Evolutionary conservation across 2,329 filamentous ascomycete genomes (phyloP).

Genomic region (Beauveria pseudobassiana): DNA sequence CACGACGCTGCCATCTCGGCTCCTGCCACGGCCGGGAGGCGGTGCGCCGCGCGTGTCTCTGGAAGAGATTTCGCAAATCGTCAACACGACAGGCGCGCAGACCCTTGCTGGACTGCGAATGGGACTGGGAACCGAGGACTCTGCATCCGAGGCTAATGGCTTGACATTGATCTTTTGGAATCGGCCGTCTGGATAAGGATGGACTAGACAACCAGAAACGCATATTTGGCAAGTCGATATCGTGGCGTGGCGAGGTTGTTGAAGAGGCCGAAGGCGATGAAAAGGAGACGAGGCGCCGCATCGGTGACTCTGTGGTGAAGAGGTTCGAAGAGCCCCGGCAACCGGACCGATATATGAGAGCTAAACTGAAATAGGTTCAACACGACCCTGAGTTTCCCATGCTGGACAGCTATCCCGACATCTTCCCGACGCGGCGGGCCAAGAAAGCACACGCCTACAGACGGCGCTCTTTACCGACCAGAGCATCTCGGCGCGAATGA

Average conservation of each 20-base stretch:
- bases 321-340: conserved; percentile 1
- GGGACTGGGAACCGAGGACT: conserved; percentile 38
- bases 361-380: conserved; percentile 31
- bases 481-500: conserved; percentile 61
- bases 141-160: conserved; percentile 20
- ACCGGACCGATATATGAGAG: not conserved
- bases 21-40: conserved; percentile 37
- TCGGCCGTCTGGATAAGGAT: conserved; percentile 11
- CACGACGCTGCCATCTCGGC: conserved; percentile 65
- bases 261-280: conserved; percentile 6
- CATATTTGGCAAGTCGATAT: conserved; percentile 13
- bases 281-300: conserved; percentile 8
- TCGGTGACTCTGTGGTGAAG: conserved; percentile 12
- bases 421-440: conserved; percentile 48
- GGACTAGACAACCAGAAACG: conserved; percentile 5
- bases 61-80: conserved; percentile 53
- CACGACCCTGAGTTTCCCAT: conserved; percentile 57
- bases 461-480: conserved; percentile 68
- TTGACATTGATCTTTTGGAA: conserved; percentile 24
- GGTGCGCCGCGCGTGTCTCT: conserved; percentile 41
- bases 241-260: conserved; percentile 1
- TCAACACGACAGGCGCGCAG: conserved; percentile 73
- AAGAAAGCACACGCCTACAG: conserved; percentile 32
- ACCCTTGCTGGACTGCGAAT: conserved; percentile 69
- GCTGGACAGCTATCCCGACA: conserved; percentile 74